Conservation (phyloP, 768 basidiomycete genomes). For the Hygrophorus russula region DNA sequence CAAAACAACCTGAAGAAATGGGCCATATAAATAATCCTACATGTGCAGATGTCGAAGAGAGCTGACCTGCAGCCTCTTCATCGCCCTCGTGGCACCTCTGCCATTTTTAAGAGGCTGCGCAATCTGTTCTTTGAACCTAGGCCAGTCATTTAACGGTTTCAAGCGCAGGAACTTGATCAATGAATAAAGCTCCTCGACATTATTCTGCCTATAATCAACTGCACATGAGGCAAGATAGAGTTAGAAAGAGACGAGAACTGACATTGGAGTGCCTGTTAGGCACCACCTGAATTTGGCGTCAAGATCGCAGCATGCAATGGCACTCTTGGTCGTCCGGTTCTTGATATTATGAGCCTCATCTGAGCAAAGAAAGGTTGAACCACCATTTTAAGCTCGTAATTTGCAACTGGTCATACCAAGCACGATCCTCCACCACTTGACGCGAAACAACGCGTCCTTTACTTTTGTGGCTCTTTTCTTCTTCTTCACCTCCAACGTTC, state of each 20-base stretch:
- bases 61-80: conserved; percentile 72
- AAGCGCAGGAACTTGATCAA: conserved; percentile 82
- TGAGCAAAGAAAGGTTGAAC: conserved; percentile 14
- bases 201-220: conserved; percentile 58
- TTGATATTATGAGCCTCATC: conserved; percentile 96
- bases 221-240: not conserved
- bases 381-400: not conserved
- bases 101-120: conserved; percentile 69
- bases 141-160: conserved; percentile 71
- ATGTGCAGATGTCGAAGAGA: conserved; percentile 3
- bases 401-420: conserved; percentile 42
- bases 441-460: conserved; percentile 60
- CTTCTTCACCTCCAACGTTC: conserved; percentile 28
- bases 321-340: conserved; percentile 68
- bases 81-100: conserved; percentile 46
- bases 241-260: conserved; percentile 10
- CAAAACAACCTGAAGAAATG: conserved; percentile 49
- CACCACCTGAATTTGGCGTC: conserved; percentile 78
- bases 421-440: conserved; percentile 80
- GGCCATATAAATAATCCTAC: not conserved
- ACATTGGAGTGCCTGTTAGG: conserved; percentile 78
- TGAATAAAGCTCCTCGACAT: conserved; percentile 80
- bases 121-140: conserved; percentile 70
- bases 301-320: conserved; percentile 71
- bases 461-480: conserved; percentile 21